A percentile compares a stretch with the other conserved stretches of the same genome.
These are phyloP conservation scores for Myxozyma neotropica DNA, from an alignment of 805 yeast genomes.

Conservation along the genomic window DNA sequence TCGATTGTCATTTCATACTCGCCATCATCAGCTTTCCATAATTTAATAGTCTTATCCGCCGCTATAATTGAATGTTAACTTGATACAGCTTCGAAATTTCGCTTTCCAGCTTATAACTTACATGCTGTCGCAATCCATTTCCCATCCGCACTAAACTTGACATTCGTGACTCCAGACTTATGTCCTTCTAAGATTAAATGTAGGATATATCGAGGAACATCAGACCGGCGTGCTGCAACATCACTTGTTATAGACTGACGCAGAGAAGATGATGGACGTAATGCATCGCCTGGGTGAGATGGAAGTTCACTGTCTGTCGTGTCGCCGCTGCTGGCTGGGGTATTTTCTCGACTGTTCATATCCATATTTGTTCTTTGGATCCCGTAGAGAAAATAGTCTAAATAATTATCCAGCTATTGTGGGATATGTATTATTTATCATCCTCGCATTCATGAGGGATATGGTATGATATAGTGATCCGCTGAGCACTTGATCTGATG, in stretches of 20 bases:
- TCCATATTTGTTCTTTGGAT: not conserved
- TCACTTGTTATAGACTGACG: not conserved
- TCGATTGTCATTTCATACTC: conserved; percentile 42
- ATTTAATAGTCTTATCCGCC: conserved; percentile 55
- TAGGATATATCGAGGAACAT: conserved; percentile 11
- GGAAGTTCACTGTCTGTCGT: conserved; percentile 29
- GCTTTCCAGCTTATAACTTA: conserved; percentile 10
- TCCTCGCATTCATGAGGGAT: not conserved
- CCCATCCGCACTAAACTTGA: conserved; percentile 27
- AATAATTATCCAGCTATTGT: no score
- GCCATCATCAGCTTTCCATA: conserved; percentile 55
- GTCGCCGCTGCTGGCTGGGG: conserved; percentile 20
- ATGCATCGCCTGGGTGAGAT: conserved; percentile 21
- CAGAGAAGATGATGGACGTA: not conserved
- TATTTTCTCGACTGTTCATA: conserved; percentile 8
- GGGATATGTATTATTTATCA: no score
- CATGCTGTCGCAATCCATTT: conserved; percentile 32
- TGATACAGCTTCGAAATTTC: not conserved
- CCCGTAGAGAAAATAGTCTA: no score
- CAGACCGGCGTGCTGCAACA: not conserved
- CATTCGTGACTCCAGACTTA: conserved; percentile 23
- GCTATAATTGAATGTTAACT: conserved; percentile 1
- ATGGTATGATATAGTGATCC: no score
- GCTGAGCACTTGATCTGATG: no score
- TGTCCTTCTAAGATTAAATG: conserved; percentile 22